A percentile compares a stretch with the other conserved stretches of the same genome.
Conservation (phyloP, 2,329 filamentous ascomycete species). For the Xylariaceae sp. region DNA sequence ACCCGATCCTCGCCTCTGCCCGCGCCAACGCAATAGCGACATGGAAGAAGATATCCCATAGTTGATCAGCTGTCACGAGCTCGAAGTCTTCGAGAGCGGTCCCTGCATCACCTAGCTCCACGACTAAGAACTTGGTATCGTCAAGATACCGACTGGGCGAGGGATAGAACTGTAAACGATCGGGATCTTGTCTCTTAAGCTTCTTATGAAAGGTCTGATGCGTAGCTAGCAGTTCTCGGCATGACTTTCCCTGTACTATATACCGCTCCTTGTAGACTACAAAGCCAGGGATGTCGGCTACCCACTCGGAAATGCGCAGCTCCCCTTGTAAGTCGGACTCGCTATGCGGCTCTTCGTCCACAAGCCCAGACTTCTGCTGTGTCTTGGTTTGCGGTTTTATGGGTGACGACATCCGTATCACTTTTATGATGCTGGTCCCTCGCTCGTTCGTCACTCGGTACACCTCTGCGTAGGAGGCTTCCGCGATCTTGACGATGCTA, state of each 20-base stretch:
- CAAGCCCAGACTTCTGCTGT: constrained; percentile 59
- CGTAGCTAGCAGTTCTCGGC: constrained; percentile 62
- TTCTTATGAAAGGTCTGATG: constrained; percentile 63
- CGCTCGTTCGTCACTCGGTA: constrained; percentile 66
- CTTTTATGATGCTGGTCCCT: constrained; percentile 70
- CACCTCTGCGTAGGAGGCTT: constrained; percentile 71
- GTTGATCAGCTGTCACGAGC: constrained; percentile 55
- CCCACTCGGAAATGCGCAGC: constrained; percentile 67
- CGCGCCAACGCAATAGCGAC: constrained; percentile 66
- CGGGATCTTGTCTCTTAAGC: constrained; percentile 62
- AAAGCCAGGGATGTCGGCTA: constrained; percentile 69
- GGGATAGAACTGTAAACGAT: constrained; percentile 65
- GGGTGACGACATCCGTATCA: constrained; percentile 64
- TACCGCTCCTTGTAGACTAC: constrained; percentile 71
- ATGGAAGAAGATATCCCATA: constrained; percentile 70
- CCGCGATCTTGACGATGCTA: constrained; percentile 67
- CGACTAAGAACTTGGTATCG: constrained; percentile 64
- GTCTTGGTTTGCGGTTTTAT: constrained; percentile 64
- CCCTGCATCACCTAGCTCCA: constrained; percentile 70
- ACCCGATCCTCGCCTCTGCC: constrained; percentile 63
- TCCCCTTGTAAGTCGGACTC: constrained; percentile 64
- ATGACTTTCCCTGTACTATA: constrained; percentile 62
- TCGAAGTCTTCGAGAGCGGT: constrained; percentile 64
- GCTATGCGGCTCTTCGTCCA: constrained; percentile 65
- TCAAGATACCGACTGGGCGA: constrained; percentile 66